phyloP scores from a whole-genome alignment of 208 protist genomes.

The Acanthamoeba royreba region DNA sequence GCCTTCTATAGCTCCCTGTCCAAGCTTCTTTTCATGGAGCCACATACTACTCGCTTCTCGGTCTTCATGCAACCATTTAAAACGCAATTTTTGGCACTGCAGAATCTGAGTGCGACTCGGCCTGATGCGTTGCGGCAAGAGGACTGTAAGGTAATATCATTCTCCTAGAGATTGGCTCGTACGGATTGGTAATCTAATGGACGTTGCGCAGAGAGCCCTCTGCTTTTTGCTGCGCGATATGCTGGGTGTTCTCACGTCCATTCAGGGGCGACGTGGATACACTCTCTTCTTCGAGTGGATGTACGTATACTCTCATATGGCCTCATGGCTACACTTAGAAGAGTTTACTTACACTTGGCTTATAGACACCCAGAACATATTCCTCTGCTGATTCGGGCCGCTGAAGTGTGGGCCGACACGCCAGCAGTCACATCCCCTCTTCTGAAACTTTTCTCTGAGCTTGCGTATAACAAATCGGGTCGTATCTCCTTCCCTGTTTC shows the following conservation, averaged over 20 bases:
- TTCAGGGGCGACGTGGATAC: slow-evolving; percentile 40
- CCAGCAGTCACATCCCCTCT: slow-evolving; percentile 60
- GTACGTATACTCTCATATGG: neutral
- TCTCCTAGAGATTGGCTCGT: too few relatives aligned
- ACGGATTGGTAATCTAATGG: too few relatives aligned
- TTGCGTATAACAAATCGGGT: slow-evolving; percentile 68
- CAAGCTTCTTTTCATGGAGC: slow-evolving; percentile 67
- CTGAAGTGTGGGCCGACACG: slow-evolving; percentile 51
- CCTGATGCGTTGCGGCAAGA: neutral
- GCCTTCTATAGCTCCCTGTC: slow-evolving; percentile 61
- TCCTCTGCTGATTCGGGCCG: slow-evolving; percentile 49
- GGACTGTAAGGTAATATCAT: neutral
- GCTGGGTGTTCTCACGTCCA: slow-evolving; percentile 44
- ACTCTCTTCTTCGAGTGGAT: slow-evolving; percentile 63
- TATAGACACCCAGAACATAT: slow-evolving; percentile 63
- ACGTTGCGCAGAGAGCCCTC: slow-evolving; percentile 48
- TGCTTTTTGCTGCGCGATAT: slow-evolving; percentile 56
- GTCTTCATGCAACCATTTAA: slow-evolving; percentile 63
- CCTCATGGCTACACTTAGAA: neutral
- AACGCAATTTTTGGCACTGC: neutral
- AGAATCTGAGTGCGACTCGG: neutral
- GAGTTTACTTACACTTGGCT: slow-evolving; percentile 15
- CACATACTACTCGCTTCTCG: slow-evolving; percentile 47
- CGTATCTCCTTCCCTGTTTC: slow-evolving; percentile 73
- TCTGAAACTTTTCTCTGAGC: slow-evolving; percentile 65